Conservation (phyloP, 805 yeast genomes). For the Wickerhamiella shivajii region DNA sequence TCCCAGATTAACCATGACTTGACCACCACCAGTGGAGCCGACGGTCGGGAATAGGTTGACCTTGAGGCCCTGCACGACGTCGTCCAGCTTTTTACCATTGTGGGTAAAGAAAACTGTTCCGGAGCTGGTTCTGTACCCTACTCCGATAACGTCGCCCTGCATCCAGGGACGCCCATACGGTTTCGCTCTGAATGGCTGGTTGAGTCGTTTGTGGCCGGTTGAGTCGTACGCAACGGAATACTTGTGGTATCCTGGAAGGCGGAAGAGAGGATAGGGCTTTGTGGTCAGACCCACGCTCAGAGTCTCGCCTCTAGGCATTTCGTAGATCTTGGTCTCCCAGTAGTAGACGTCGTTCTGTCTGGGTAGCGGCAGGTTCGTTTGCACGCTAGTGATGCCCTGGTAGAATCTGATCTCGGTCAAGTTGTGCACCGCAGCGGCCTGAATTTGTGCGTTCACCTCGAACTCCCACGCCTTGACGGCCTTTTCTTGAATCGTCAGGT, state of each 20-base stretch:
- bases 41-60: conserved; percentile 71
- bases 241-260: conserved; percentile 83
- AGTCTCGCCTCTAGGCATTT: conserved; percentile 34
- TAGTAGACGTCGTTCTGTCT: conserved; percentile 71
- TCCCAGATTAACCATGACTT: conserved; percentile 80
- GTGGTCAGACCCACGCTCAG: conserved; percentile 71
- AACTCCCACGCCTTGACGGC: conserved; percentile 89
- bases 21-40: conserved; percentile 72
- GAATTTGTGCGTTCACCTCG: conserved; percentile 32
- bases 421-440: conserved; percentile 44
- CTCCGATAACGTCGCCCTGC: conserved; percentile 83
- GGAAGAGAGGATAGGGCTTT: conserved; percentile 83
- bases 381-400: conserved; percentile 50
- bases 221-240: conserved; percentile 83
- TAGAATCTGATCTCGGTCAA: conserved; percentile 36
- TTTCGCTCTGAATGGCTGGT: conserved; percentile 50
- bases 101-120: conserved; percentile 89
- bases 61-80: conserved; percentile 57
- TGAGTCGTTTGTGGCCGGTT: conserved; percentile 61
- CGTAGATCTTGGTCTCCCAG: conserved; percentile 75
- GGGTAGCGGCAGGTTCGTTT: conserved; percentile 77
- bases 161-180: conserved; percentile 35
- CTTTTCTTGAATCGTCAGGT: conserved; percentile 61
- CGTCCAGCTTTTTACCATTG: conserved; percentile 83
- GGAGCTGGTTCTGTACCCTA: conserved; percentile 69